A percentile compares a stretch with the other conserved stretches of the same genome.
phyloP scores from a whole-genome alignment of 352 stramenopile species.

The Phytopythium kandeliae region DNA sequence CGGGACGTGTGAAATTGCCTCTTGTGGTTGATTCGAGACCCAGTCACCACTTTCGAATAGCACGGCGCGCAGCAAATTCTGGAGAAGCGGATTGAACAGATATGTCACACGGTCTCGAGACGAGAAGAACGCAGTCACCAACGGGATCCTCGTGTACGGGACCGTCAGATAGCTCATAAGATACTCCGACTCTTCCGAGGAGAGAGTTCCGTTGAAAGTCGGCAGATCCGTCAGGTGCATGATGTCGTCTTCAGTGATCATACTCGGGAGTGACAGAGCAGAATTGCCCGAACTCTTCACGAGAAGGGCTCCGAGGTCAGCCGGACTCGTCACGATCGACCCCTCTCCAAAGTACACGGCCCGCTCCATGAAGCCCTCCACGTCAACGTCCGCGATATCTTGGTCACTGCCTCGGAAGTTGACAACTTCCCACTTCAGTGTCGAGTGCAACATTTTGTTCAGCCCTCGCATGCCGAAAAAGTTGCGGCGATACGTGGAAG shows the following conservation, averaged over 20 bases:
- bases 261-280: conserved; percentile 19
- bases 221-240: conserved; percentile 96
- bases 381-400: conserved; percentile 87
- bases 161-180: conserved; percentile 99
- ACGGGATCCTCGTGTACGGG: conserved; percentile 97
- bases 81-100: conserved; percentile 79
- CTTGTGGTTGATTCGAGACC: conserved; percentile 52
- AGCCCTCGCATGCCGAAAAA: conserved; percentile 76
- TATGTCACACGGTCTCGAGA: conserved; percentile 87
- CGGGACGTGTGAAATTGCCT: conserved; percentile 71
- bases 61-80: conserved; percentile 80
- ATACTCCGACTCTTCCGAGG: conserved; percentile 95
- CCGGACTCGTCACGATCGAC: conserved; percentile 72
- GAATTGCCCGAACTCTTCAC: conserved; percentile 44
- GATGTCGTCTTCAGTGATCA: conserved; percentile 96
- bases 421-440: conserved; percentile 82
- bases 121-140: conserved; percentile 97
- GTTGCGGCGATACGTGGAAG: conserved; percentile 61
- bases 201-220: conserved; percentile 95
- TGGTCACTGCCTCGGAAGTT: conserved; percentile 86
- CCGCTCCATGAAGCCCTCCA: conserved; percentile 82
- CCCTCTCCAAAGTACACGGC: conserved; percentile 88
- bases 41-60: conserved; percentile 89
- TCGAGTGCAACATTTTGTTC: conserved; percentile 54
- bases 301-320: conserved; percentile 55